Evolutionary conservation across 2,329 filamentous ascomycete species (phyloP), one percentile per base, ranked within the genome.

Genomic region (Sclerotinia nivalis): DNA sequence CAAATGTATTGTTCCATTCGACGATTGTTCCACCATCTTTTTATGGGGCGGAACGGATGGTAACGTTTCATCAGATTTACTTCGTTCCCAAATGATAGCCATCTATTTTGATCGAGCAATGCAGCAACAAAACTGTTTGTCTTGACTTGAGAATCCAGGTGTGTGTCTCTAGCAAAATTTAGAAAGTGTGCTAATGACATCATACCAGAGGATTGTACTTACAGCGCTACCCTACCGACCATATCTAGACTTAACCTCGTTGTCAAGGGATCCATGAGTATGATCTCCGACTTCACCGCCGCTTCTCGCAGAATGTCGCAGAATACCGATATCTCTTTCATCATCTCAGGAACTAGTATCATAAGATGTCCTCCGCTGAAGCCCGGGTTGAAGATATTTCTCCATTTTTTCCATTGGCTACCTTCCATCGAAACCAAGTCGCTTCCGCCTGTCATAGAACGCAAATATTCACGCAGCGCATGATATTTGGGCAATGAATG

Each of bases 401-500:
- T 43, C 59, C 59, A 61, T 47, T 47, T 61, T 31, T 28, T 61
- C 59, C 59, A 61, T 7, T 43, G 7, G 10, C 25, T 43, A 9
- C 59, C 59, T 47, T 61, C 59, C 59, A 61, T 61, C 13, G 59
- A 25, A 8, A 61, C 59, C 15, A 61, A 8, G n/a, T 61, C 40
- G 3, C 20, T 45, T 31, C 59, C 59, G 1, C 59, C 37, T 45
- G 59, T 61, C 28, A 61, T 45, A 8, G 59, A 40, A 15, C 25
- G n/a, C 59, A 47, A 3, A 13, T 45, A 61, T 47, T 61, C 25
- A 15, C 40, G 40, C 37, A 61, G 25, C 9, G 37, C 25, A 28
- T 43, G n/a, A 4, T 47, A 61, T 37, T 61, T 61, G 8, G 59
- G 37, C 13, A 64, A 8, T 7, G 60, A 31, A 9, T 64, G 43